Base-by-base conservation (phyloP, 2,329 filamentous ascomycete species). In the Ustulina deusta region DNA sequence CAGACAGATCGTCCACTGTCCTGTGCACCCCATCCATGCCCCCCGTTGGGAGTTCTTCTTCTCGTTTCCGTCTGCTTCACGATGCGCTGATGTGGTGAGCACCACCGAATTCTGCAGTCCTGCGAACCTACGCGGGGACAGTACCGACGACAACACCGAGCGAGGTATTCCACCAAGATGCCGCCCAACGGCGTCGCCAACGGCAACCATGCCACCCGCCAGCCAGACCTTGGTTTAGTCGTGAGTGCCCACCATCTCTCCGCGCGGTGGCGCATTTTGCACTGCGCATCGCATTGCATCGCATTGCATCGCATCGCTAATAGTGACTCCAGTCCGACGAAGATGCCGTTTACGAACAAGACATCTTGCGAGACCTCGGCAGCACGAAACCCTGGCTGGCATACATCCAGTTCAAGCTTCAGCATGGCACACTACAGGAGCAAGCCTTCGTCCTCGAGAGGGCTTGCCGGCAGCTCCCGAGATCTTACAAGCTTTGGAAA, bases 401-500 rank as follows among this genome's bases (percentile, higher is more conserved):
- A 73, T 99, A 98, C 81, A 92, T 95, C 78, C 90, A 93, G 73
- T 94, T 93, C 86, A 99, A 99, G 82, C 83, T 89, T 74, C 92
- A 93, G 74, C 92, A 97, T 86, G 95, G 94, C 74, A 93, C 88
- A 51, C 78, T 93, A 49, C 89, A 93, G 61, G 95, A 98, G 82
- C 95, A 97, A 81, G 92, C 94, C 9, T 90, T 88, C 73, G 87
- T 94, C 42, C 91, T 98, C 83, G 96, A 98, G 82, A 89, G 96
- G 77, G 95, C 96, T 65, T 97, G 95, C 80, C 85, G 88, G 71
- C 92, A 97, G 75, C 87, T 99, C 52, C 96, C 96, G 57, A 89
- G 96, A 73, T 98, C 95, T 32, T 99, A 97, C 84, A 99, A 99
- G 83, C 85, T 99, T 56, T 99, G 96, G 96, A 98, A 97, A 82